Evolutionary conservation across 2,329 filamentous ascomycete genomes (phyloP), one percentile per base, ranked within the genome.

Genomic region (Colletotrichum spaethianum): DNA sequence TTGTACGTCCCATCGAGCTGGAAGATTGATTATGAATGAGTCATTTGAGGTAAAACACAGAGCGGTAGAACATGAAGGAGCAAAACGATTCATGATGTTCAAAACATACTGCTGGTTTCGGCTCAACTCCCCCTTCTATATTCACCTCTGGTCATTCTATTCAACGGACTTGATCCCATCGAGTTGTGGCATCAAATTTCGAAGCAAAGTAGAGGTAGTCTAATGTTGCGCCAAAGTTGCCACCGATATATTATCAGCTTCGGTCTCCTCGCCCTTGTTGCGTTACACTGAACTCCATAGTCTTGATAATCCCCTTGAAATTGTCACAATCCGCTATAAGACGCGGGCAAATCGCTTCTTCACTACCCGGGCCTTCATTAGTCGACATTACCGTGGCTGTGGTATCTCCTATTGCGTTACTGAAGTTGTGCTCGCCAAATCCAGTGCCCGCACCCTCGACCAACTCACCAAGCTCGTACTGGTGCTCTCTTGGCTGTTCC

Each of bases 241-340:
- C 3, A 5, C 6, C 5, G 8, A 18, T 48, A 2, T 23, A 14
- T 23, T 26, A 48, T 26, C 44, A 12, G 26, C 9, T 4, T 8
- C 9, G 44, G 8, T 11, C 44, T 5, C 9, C 14, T 28, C 48
- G 26, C 12, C 12, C 14, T 28, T 52, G 23, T 3, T 52, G 12
- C 48, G 48, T 52, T 12, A 52, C 48, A 16, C 48, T 40, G 9
- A 44, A 33, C 23, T 60, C 56, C 3, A 23, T 60, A 3, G 56
- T 60, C 14, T 44, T 60, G 8, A 60, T 28, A n/a, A 60, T 60
- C 23, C 56, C 56, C 9, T 31, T 40, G 16, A 60, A 44, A 26
- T 14, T 31, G 16, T 28, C 26, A 5, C 2, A n/a, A 2, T 44
- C 48, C 20, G 26, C 11, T 36, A n/a, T 4, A 2, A 1, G 28